Conservation (phyloP, 306 rosid species). For the Fagus crenata region DNA sequence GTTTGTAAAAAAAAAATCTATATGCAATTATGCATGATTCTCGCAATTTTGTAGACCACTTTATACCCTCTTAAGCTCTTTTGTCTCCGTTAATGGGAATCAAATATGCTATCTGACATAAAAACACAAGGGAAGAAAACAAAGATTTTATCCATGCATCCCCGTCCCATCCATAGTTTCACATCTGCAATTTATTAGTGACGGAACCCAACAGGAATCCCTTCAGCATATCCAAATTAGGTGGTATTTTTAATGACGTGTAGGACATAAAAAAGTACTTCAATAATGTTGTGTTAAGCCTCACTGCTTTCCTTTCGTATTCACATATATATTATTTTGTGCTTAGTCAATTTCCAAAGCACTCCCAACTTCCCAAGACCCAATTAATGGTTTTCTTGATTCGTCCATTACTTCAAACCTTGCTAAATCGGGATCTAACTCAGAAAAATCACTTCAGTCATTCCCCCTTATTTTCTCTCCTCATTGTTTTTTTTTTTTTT, state of each 20-base stretch:
- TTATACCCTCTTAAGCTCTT: no score
- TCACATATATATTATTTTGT: background rate
- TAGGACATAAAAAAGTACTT: background rate
- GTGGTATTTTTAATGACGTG: background rate
- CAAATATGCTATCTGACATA: no score
- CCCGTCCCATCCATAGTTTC: no score
- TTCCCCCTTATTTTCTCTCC: no score
- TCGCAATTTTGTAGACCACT: no score
- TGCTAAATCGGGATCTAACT: background rate
- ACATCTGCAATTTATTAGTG: no score
- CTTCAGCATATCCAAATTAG: conserved; percentile 6
- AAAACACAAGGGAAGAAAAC: no score
- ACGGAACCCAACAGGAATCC: background rate
- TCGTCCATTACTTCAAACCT: background rate
- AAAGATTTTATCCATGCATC: no score
- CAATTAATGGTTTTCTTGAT: background rate
- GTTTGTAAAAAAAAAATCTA: no score
- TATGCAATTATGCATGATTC: no score
- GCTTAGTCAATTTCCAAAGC: background rate
- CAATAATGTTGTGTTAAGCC: background rate
- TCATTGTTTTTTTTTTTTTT: background rate
- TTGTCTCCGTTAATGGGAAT: no score
- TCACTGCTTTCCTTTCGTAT: background rate
- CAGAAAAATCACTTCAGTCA: no score
- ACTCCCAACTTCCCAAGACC: background rate